Evolutionary conservation across 2,329 filamentous ascomycete genomes (phyloP).

Genomic region (Thielaviopsis ethacetica): DNA sequence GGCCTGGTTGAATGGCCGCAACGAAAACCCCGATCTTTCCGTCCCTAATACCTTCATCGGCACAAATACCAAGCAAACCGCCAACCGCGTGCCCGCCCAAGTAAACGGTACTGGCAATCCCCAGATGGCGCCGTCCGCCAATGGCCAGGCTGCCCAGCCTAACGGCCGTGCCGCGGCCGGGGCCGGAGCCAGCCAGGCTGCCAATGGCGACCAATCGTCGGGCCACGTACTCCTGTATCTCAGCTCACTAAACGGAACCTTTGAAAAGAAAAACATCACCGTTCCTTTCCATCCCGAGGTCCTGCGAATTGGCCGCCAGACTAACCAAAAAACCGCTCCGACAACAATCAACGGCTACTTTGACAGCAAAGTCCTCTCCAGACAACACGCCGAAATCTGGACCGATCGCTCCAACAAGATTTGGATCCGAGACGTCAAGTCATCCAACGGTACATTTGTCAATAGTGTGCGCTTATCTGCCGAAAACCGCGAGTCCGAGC

Average conservation of each 20-base stretch:
- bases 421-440: slow-evolving; percentile 94
- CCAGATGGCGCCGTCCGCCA: slow-evolving; percentile 7
- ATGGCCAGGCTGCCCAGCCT: slow-evolving; percentile 18
- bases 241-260: slow-evolving; percentile 83
- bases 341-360: slow-evolving; percentile 89
- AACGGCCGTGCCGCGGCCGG: slow-evolving; percentile 26
- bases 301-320: slow-evolving; percentile 85
- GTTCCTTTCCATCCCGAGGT: slow-evolving; percentile 92
- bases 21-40: background rate
- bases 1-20: slow-evolving; percentile 2
- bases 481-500: slow-evolving; percentile 92
- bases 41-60: background rate
- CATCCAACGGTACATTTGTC: slow-evolving; percentile 96
- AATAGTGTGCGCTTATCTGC: slow-evolving; percentile 80
- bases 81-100: background rate
- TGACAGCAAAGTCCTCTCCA: slow-evolving; percentile 91
- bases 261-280: slow-evolving; percentile 89
- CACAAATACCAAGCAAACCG: slow-evolving; percentile 1
- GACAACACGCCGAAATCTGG: slow-evolving; percentile 94
- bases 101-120: background rate
- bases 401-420: slow-evolving; percentile 74
- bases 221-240: slow-evolving; percentile 70
- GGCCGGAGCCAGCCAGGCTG: slow-evolving; percentile 33
- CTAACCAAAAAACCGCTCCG: slow-evolving; percentile 88
- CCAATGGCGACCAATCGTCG: slow-evolving; percentile 45